phyloP scores from a whole-genome alignment of 805 yeast genomes.

The Suhomyces prunicola region DNA sequence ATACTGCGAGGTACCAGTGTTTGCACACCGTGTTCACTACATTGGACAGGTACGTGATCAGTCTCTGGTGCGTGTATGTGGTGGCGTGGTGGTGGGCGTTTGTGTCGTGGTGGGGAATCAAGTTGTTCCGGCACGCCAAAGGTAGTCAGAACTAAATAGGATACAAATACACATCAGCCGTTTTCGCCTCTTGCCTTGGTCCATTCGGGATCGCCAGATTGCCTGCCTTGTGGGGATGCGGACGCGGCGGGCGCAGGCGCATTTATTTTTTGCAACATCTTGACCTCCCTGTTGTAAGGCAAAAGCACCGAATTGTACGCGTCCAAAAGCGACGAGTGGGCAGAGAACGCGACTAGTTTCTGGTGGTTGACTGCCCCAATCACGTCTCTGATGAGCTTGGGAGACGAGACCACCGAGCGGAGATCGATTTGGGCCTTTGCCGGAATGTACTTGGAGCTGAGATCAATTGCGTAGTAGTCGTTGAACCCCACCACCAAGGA shows the following conservation, averaged over 20 bases:
- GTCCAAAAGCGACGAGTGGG: neutral
- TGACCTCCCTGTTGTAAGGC: constrained; percentile 23
- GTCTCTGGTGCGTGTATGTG: constrained; percentile 39
- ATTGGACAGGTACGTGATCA: constrained; percentile 29
- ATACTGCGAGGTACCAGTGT: constrained; percentile 5
- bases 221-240: constrained; percentile 48
- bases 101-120: constrained; percentile 75
- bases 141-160: constrained; percentile 29
- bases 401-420: constrained; percentile 41
- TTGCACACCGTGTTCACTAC: constrained; percentile 15
- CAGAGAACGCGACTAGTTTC: constrained; percentile 13
- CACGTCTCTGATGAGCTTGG: constrained; percentile 32
- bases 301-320: neutral
- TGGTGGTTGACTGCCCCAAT: constrained; percentile 36
- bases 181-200: constrained; percentile 73
- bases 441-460: constrained; percentile 66
- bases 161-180: constrained; percentile 33
- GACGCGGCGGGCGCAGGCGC: neutral
- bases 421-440: constrained; percentile 21
- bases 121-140: constrained; percentile 74
- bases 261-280: neutral
- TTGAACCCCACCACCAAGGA: constrained; percentile 77
- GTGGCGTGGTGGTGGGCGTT: constrained; percentile 63
- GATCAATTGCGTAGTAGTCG: constrained; percentile 61
- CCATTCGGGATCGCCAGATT: constrained; percentile 80